Percentiles rank a stretch among this genome's conserved stretches.
phyloP scores from a whole-genome alignment of 78 protist genomes.

The Cyanophora paradoxa region DNA sequence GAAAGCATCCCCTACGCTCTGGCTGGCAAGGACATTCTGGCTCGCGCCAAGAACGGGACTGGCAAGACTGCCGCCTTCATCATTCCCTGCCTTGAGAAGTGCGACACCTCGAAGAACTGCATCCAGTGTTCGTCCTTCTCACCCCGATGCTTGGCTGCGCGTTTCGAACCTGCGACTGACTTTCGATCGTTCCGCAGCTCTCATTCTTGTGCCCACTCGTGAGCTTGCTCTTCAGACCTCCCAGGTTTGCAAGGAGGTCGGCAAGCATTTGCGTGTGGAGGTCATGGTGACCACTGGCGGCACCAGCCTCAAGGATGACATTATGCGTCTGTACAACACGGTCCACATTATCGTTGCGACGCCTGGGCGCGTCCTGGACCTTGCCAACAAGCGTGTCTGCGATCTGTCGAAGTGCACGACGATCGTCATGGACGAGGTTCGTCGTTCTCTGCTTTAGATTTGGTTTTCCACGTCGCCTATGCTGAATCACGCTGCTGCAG shows the following conservation, averaged over 20 bases:
- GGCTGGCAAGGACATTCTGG: constrained; percentile 82
- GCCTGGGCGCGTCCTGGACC: constrained; percentile 89
- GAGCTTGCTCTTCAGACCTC: constrained; percentile 96
- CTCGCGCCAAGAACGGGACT: constrained; percentile 99
- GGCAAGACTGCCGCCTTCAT: constrained; percentile 96
- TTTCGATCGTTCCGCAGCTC: constrained; percentile 39
- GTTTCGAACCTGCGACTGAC: not conserved
- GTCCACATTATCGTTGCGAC: constrained; percentile 95
- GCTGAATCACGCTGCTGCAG: not conserved
- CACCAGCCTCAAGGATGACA: constrained; percentile 77
- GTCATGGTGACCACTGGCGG: constrained; percentile 95
- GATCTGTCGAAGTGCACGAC: constrained; percentile 49
- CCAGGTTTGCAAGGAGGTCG: constrained; percentile 81
- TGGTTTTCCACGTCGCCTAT: not conserved
- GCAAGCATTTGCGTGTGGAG: constrained; percentile 74
- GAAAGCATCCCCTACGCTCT: constrained; percentile 88
- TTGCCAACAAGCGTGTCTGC: constrained; percentile 62
- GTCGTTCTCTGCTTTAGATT: not conserved
- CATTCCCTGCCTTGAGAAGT: constrained; percentile 85
- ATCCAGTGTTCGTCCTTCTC: constrained; percentile 65
- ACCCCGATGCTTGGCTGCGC: not conserved
- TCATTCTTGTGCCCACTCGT: constrained; percentile 94
- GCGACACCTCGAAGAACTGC: constrained; percentile 43
- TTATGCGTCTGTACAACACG: constrained; percentile 56
- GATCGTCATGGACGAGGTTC: constrained; percentile 86